Conservation (phyloP, 208 protist genomes). For the Spongospora subterranea region DNA sequence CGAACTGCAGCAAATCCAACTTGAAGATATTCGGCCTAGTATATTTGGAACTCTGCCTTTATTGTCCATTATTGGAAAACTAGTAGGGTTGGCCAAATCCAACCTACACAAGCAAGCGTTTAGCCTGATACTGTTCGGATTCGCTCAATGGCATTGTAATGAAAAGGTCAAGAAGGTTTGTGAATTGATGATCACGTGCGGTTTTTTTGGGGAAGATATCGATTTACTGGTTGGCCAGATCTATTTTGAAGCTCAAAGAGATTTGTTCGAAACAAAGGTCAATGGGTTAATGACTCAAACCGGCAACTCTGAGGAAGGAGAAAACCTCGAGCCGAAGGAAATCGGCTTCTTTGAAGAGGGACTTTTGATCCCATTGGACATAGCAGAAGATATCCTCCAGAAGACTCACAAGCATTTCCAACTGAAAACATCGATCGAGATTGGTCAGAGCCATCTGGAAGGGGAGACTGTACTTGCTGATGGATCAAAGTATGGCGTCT, state of each 20-base stretch:
- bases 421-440: not conserved
- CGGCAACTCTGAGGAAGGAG: not conserved
- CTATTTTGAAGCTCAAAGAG: not conserved
- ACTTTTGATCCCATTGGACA: slow-evolving; percentile 7
- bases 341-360: not conserved
- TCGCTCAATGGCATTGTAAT: not conserved
- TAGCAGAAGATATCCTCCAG: not conserved
- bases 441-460: slow-evolving; percentile 31
- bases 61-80: not conserved
- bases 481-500: not conserved
- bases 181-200: not conserved
- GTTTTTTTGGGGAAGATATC: not conserved
- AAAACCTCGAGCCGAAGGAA: not conserved
- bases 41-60: slow-evolving; percentile 18
- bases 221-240: no score
- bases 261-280: not conserved
- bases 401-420: not conserved
- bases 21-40: not conserved
- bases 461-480: not conserved
- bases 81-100: not conserved
- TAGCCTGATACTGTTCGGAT: not conserved
- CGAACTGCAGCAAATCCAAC: not conserved
- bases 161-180: not conserved
- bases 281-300: not conserved
- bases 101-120: not conserved